These are phyloP conservation scores for Anthracocystis panici-leucophaei DNA, from an alignment of 1,284 basidiomycete species.

Conservation along the genomic window DNA sequence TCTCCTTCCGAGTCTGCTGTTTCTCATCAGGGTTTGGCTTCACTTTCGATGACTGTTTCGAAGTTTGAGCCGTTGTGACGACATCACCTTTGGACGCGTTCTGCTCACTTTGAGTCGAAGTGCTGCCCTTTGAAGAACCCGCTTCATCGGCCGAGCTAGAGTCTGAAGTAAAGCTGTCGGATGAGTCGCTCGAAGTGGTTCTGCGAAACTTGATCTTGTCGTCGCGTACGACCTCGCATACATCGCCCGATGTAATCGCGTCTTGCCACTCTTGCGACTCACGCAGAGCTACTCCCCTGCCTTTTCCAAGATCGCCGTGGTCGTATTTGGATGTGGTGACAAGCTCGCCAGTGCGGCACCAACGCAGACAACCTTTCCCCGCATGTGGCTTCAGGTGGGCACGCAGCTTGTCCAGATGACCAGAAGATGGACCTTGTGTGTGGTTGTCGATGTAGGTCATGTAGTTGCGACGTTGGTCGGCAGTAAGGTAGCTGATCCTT, in stretches of 20 bases:
- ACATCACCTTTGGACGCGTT: background rate
- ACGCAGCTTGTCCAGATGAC: constrained; percentile 13
- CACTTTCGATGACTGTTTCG: background rate
- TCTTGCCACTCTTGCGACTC: constrained; percentile 43
- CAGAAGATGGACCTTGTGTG: background rate
- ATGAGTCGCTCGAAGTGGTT: constrained; percentile 21
- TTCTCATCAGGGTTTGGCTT: constrained; percentile 24
- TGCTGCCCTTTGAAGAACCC: background rate
- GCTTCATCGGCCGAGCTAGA: constrained; percentile 18
- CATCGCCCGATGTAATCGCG: constrained; percentile 30
- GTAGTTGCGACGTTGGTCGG: constrained; percentile 80
- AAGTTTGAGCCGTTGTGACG: background rate
- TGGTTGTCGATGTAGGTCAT: constrained; percentile 74
- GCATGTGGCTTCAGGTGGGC: constrained; percentile 19
- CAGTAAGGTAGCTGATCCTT: constrained; percentile 64
- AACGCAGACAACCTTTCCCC: constrained; percentile 75
- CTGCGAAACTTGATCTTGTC: constrained; percentile 53
- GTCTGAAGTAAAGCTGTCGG: constrained; percentile 33
- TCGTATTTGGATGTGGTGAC: constrained; percentile 70
- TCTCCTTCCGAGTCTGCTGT: constrained; percentile 45
- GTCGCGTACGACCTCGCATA: constrained; percentile 40
- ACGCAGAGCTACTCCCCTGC: constrained; percentile 58
- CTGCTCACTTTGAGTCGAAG: background rate
- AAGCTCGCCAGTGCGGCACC: constrained; percentile 77
- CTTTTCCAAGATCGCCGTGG: constrained; percentile 57